Evolutionary conservation across 2,329 filamentous ascomycete species (phyloP).

Genomic region (Botryotinia globosa): DNA sequence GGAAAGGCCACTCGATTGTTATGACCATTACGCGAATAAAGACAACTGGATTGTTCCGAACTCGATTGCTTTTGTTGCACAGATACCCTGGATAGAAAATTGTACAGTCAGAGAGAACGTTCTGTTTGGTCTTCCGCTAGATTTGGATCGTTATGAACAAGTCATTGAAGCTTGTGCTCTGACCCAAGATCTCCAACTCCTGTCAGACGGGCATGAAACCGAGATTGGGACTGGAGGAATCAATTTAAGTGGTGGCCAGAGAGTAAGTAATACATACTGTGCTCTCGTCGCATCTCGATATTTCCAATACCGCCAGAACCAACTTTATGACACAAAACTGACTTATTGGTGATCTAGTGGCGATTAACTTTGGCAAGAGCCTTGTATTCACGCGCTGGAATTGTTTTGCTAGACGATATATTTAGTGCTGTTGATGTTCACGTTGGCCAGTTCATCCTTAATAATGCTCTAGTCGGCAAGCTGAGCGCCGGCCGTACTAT

Average conservation of each 20-base stretch:
- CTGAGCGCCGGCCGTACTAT: constrained; percentile 66
- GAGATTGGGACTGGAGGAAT: constrained; percentile 81
- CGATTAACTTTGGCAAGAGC: constrained; percentile 74
- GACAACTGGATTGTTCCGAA: constrained; percentile 64
- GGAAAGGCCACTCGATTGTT: constrained; percentile 45
- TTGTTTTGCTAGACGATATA: constrained; percentile 78
- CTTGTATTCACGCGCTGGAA: constrained; percentile 71
- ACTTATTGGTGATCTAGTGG: constrained; percentile 51
- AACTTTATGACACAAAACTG: not conserved
- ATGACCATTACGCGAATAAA: constrained; percentile 58
- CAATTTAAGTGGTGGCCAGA: constrained; percentile 75
- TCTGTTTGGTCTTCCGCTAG: constrained; percentile 67
- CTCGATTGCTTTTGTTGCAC: constrained; percentile 69
- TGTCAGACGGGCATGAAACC: constrained; percentile 71
- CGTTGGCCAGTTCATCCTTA: constrained; percentile 73
- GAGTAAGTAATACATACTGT: not conserved
- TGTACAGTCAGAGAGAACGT: constrained; percentile 74
- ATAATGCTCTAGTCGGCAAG: constrained; percentile 67
- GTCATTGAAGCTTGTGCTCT: constrained; percentile 70
- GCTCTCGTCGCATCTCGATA: not conserved
- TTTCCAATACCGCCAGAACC: not conserved
- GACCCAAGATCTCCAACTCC: constrained; percentile 68
- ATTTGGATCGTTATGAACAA: constrained; percentile 62
- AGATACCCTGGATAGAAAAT: constrained; percentile 83
- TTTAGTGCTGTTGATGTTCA: constrained; percentile 79